Evolutionary conservation across 129 eudicot genomes (phyloP).

Genomic region (Cynara cardunculus): DNA sequence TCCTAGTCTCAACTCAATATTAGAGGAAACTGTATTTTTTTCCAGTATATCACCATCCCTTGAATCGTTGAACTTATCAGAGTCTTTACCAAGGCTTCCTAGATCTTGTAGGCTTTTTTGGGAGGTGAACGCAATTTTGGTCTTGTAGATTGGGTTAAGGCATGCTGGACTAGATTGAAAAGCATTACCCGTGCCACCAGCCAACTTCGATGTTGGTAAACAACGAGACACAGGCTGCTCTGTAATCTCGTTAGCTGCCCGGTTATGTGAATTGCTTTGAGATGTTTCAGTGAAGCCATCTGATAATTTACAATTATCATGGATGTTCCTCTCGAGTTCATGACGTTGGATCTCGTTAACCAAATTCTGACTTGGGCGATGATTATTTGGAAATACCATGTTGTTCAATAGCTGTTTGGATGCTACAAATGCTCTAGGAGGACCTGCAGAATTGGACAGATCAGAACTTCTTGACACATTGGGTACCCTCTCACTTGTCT

Average conservation of each 20-base stretch:
- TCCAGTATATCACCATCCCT: conserved; percentile 26
- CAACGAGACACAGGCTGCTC: conserved; percentile 17
- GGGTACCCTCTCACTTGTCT: conserved; percentile 22
- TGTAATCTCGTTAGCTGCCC: conserved; percentile 18
- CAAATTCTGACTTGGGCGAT: conserved; percentile 15
- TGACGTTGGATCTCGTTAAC: conserved; percentile 16
- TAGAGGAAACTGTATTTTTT: conserved; percentile 39
- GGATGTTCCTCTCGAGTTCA: conserved; percentile 18
- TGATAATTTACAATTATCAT: conserved; percentile 16
- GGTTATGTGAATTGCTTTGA: conserved; percentile 23
- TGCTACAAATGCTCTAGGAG: conserved; percentile 27
- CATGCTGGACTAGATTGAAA: conserved; percentile 19
- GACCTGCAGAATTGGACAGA: conserved; percentile 31
- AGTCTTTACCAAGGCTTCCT: conserved; percentile 1
- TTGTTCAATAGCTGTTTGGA: conserved; percentile 27
- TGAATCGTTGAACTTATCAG: conserved; percentile 21
- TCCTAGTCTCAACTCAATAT: conserved; percentile 68
- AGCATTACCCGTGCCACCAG: conserved; percentile 29
- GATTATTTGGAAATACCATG: conserved; percentile 21
- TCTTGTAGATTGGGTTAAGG: conserved; percentile 19
- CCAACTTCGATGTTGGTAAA: conserved; percentile 30
- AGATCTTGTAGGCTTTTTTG: conserved; percentile 22
- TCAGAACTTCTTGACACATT: conserved; percentile 24
- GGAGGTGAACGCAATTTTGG: conserved; percentile 25
- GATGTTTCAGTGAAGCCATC: conserved; percentile 18